Evolutionary conservation across 1,139 yeast genomes (phyloP).

Genomic region (Hansenula anomala): DNA sequence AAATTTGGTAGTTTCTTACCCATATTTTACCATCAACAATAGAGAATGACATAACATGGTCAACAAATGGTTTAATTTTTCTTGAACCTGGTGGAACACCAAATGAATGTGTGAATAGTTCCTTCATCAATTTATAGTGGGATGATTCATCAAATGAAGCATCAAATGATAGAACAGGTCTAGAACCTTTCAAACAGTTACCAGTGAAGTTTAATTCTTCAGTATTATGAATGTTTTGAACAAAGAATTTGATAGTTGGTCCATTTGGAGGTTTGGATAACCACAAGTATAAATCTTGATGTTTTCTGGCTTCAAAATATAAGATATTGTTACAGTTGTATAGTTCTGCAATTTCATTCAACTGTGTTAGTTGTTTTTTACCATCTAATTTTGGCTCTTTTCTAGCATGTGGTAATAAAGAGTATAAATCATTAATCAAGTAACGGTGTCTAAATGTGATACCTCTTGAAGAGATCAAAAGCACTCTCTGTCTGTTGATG

Average conservation of each 20-base stretch:
- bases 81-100: slow-evolving; percentile 98
- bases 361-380: slow-evolving; percentile 80
- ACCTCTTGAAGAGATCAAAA: slow-evolving; percentile 91
- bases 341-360: slow-evolving; percentile 93
- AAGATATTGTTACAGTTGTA: slow-evolving; percentile 95
- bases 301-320: slow-evolving; percentile 95
- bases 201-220: slow-evolving; percentile 97
- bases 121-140: slow-evolving; percentile 75
- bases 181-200: slow-evolving; percentile 89
- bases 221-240: slow-evolving; percentile 93
- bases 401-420: slow-evolving; percentile 88
- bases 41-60: slow-evolving; percentile 90
- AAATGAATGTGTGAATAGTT: slow-evolving; percentile 77
- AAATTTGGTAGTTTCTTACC: slow-evolving; percentile 93
- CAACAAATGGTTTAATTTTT: slow-evolving; percentile 90
- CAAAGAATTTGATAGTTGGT: slow-evolving; percentile 89
- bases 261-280: slow-evolving; percentile 96
- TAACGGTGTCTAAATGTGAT: slow-evolving; percentile 95
- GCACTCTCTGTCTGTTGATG: slow-evolving; percentile 74
- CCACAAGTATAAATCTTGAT: slow-evolving; percentile 93
- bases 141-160: slow-evolving; percentile 61
- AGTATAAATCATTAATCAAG: slow-evolving; percentile 73
- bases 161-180: slow-evolving; percentile 94
- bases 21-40: slow-evolving; percentile 92
- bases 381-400: slow-evolving; percentile 96